A percentile compares a stretch with the other conserved stretches of the same genome.
Conservation (phyloP, 2,329 filamentous ascomycete species). For the Bipolaris bicolor region DNA sequence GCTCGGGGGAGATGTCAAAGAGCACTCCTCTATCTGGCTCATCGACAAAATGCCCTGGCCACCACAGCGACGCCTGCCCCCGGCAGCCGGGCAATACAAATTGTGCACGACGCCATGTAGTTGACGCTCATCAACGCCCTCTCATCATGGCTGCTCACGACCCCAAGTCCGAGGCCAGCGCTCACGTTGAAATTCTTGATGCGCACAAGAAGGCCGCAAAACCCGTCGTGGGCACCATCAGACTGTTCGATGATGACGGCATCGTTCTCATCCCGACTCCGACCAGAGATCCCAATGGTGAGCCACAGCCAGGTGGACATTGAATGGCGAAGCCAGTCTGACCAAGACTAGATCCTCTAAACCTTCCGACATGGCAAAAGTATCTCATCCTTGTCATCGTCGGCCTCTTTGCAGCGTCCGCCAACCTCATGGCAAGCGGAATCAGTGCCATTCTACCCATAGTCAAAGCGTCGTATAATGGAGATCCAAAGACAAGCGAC, state of each 20-base stretch:
- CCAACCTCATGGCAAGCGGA: conserved; percentile 18
- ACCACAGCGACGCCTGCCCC: background rate
- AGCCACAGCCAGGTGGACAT: background rate
- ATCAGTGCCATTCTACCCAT: conserved; percentile 18
- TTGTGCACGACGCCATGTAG: background rate
- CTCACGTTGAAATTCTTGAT: conserved; percentile 16
- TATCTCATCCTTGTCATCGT: conserved; percentile 18
- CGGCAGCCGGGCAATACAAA: conserved; percentile 3
- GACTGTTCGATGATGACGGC: conserved; percentile 14
- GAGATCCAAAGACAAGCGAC: conserved; percentile 14
- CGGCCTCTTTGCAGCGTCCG: conserved; percentile 16
- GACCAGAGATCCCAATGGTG: conserved; percentile 18
- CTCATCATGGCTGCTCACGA: conserved; percentile 9
- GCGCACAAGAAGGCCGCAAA: conserved; percentile 19
- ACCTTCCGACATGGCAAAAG: conserved; percentile 19
- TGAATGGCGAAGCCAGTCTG: background rate
- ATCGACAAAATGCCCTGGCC: background rate
- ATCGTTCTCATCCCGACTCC: conserved; percentile 23
- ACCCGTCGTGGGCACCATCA: conserved; percentile 21
- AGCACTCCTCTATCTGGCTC: background rate
- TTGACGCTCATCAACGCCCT: background rate
- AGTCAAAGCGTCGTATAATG: conserved; percentile 9
- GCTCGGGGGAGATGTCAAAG: conserved; percentile 12
- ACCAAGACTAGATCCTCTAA: conserved; percentile 13
- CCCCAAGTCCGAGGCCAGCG: conserved; percentile 7